Conservation (phyloP, 371 early-diverging fungal species). For the Blastocladiella emersonii region DNA sequence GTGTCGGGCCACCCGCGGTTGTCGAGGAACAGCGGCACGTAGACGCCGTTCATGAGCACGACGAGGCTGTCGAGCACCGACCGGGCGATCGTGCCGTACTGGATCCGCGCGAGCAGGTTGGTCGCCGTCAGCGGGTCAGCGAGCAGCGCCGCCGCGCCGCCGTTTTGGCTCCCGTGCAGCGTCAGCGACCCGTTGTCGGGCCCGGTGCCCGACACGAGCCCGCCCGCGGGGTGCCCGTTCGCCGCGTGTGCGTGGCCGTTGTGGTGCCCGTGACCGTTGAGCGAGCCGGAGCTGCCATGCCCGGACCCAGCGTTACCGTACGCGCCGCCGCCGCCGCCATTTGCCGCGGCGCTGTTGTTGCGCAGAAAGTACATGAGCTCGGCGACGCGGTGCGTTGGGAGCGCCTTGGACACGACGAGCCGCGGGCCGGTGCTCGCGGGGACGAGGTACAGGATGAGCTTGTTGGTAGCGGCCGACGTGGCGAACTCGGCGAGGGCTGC, state of each 20-base stretch:
- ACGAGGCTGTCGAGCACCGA: slow-evolving; percentile 7
- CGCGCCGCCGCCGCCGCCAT: background rate
- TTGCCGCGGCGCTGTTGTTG: background rate
- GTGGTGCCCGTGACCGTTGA: too few species aligned
- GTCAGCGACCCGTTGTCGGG: background rate
- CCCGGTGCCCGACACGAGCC: background rate
- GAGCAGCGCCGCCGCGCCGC: background rate
- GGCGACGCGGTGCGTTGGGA: background rate
- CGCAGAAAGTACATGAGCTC: background rate
- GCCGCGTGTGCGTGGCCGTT: too few species aligned
- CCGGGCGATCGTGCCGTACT: slow-evolving; percentile 9
- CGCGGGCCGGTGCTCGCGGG: too few species aligned
- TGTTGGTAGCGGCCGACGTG: too few species aligned
- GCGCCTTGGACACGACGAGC: background rate
- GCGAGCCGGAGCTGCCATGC: too few species aligned
- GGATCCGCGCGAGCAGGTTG: background rate
- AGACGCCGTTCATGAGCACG: slow-evolving; percentile 9
- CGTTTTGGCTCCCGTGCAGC: background rate
- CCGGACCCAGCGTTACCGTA: background rate
- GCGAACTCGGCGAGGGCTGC: too few species aligned
- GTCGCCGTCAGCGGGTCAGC: background rate
- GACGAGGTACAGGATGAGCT: too few species aligned
- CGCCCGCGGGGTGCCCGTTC: too few species aligned
- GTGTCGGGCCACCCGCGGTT: slow-evolving; percentile 12
- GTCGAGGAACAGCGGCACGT: slow-evolving; percentile 11